These are phyloP conservation scores for Colletotrichum paranaense DNA, from an alignment of 2,329 filamentous ascomycete species.

Conservation along the genomic window DNA sequence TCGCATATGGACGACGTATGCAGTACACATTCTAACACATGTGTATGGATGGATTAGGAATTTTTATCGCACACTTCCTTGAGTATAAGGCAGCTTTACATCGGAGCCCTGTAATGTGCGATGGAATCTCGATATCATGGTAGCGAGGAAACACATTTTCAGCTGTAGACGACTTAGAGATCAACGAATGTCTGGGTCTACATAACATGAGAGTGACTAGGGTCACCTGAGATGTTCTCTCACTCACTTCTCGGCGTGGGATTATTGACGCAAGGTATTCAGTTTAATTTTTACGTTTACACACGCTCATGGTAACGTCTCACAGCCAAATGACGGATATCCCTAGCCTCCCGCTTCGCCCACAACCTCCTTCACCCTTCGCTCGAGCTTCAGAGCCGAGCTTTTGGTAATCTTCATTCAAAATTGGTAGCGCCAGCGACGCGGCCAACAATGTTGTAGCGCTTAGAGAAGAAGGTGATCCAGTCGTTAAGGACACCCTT, in stretches of 20 bases:
- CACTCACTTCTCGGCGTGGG: neutral
- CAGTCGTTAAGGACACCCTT: slow-evolving; percentile 89
- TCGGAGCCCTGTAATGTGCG: neutral
- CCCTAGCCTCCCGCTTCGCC: neutral
- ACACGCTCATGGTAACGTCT: neutral
- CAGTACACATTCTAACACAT: neutral
- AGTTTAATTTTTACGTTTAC: slow-evolving; percentile 4
- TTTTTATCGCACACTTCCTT: neutral
- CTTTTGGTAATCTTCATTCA: slow-evolving; percentile 21
- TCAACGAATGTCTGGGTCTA: neutral
- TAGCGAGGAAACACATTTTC: neutral
- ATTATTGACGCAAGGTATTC: neutral
- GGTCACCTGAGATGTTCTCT: neutral
- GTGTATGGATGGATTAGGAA: neutral
- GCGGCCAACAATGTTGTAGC: slow-evolving; percentile 88
- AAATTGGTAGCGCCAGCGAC: slow-evolving; percentile 71
- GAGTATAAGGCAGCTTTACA: neutral
- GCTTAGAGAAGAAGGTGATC: slow-evolving; percentile 95
- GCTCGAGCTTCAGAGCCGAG: neutral
- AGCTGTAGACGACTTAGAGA: neutral
- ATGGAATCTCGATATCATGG: neutral
- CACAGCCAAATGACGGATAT: slow-evolving; percentile 9
- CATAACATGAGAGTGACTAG: too few species aligned
- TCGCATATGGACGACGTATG: slow-evolving; percentile 15
- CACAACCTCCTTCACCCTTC: neutral